phyloP scores from a whole-genome alignment of 1,284 basidiomycete species.

The Ustilago crameri region DNA sequence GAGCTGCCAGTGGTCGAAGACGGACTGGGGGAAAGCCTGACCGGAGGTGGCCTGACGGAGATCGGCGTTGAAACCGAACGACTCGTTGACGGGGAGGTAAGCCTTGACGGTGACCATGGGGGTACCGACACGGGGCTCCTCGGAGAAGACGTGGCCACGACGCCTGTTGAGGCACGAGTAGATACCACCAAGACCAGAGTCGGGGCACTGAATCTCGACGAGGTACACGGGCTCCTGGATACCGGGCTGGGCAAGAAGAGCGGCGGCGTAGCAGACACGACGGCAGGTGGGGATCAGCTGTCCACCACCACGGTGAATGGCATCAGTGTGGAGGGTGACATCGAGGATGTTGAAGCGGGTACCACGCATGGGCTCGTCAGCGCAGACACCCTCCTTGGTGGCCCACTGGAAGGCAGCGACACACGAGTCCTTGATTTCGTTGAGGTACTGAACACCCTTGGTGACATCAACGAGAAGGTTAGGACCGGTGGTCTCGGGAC shows the following conservation, averaged over 20 bases:
- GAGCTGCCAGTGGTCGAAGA: slow-evolving; percentile 78
- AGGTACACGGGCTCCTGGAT: slow-evolving; percentile 98
- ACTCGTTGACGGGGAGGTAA: slow-evolving; percentile 95
- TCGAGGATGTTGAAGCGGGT: slow-evolving; percentile 95
- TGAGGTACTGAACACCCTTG: slow-evolving; percentile 83
- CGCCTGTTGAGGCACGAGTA: slow-evolving; percentile 93
- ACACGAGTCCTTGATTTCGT: slow-evolving; percentile 99
- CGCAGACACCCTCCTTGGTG: slow-evolving; percentile 83
- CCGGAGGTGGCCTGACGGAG: slow-evolving; percentile 91
- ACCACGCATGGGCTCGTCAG: slow-evolving; percentile 99
- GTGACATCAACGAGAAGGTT: slow-evolving; percentile 98
- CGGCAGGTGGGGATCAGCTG: slow-evolving; percentile 96
- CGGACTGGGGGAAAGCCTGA: slow-evolving; percentile 96
- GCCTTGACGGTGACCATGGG: slow-evolving; percentile 99
- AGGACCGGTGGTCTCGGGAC: slow-evolving; percentile 96
- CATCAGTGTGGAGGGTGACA: slow-evolving; percentile 97
- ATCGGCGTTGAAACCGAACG: slow-evolving; percentile 98
- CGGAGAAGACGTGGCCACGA: slow-evolving; percentile 97
- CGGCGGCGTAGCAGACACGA: slow-evolving; percentile 95
- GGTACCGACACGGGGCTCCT: slow-evolving; percentile 96
- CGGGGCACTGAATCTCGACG: slow-evolving; percentile 98
- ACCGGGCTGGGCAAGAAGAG: slow-evolving; percentile 87
- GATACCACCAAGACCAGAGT: slow-evolving; percentile 97
- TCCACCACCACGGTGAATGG: slow-evolving; percentile 99
- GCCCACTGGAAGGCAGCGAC: slow-evolving; percentile 99